phyloP scores from a whole-genome alignment of 2,329 filamentous ascomycete species.

The Emmonsia crescens region DNA sequence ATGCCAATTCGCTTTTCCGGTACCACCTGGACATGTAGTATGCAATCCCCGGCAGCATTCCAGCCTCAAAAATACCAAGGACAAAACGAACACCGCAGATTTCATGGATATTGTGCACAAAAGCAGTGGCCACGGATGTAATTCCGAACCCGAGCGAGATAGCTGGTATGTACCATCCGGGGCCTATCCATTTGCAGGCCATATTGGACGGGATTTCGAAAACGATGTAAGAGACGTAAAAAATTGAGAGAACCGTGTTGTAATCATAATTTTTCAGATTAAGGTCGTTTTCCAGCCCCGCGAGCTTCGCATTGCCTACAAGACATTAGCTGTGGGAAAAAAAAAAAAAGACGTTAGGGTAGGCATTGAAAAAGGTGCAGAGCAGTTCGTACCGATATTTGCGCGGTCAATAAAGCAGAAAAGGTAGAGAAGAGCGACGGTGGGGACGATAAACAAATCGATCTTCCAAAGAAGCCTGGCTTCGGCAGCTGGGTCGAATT shows the following conservation, averaged over 20 bases:
- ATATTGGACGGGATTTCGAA: slow-evolving; percentile 62
- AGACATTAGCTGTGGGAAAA: not conserved
- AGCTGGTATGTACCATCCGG: slow-evolving; percentile 58
- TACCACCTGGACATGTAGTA: slow-evolving; percentile 68
- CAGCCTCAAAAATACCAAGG: slow-evolving; percentile 59
- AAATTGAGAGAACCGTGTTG: slow-evolving; percentile 55
- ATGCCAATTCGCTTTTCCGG: slow-evolving; percentile 55
- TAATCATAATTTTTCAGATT: slow-evolving; percentile 53
- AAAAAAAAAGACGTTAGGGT: not conserved
- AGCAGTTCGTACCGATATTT: slow-evolving; percentile 49
- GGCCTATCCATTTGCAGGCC: slow-evolving; percentile 58
- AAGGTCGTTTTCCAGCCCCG: slow-evolving; percentile 54
- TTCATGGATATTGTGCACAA: slow-evolving; percentile 45
- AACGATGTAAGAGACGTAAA: slow-evolving; percentile 63
- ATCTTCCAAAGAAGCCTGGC: slow-evolving; percentile 51
- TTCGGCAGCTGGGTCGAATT: slow-evolving; percentile 50
- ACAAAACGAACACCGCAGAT: slow-evolving; percentile 55
- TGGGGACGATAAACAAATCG: slow-evolving; percentile 55
- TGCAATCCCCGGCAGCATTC: slow-evolving; percentile 62
- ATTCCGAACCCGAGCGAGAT: slow-evolving; percentile 54
- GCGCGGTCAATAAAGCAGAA: slow-evolving; percentile 68
- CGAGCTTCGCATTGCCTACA: slow-evolving; percentile 56
- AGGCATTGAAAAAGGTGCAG: not conserved
- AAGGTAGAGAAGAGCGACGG: slow-evolving; percentile 55
- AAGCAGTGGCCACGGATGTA: slow-evolving; percentile 54